Evolutionary conservation across 768 basidiomycete genomes (phyloP).

Genomic region (Leucogyrophana mollusca): DNA sequence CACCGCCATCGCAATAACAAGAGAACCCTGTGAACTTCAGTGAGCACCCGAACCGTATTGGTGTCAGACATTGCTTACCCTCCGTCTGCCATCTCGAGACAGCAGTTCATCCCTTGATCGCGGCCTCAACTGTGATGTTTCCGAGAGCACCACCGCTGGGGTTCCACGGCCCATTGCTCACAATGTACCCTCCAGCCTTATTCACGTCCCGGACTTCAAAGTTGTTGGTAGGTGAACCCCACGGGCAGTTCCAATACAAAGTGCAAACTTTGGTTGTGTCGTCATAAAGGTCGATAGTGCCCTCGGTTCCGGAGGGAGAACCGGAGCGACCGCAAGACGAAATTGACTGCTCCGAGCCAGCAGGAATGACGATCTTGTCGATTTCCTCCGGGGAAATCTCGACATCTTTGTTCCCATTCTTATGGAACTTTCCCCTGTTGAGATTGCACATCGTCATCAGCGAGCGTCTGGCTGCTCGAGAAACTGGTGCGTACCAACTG

Average conservation of each 20-base stretch:
- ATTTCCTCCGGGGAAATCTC: conserved; percentile 5
- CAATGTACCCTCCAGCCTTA: background rate
- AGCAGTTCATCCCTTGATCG: background rate
- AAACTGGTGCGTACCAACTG: too few species aligned
- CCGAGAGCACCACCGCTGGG: background rate
- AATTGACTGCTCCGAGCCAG: background rate
- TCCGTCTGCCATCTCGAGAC: too few species aligned
- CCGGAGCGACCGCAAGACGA: conserved; percentile 5
- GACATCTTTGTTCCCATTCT: background rate
- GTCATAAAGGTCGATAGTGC: conserved; percentile 8
- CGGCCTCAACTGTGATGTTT: background rate
- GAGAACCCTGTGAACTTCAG: too few species aligned
- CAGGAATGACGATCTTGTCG: conserved; percentile 1
- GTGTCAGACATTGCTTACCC: too few species aligned
- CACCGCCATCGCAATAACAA: too few species aligned
- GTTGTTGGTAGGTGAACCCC: conserved; percentile 3
- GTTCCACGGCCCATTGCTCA: background rate
- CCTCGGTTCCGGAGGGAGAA: conserved; percentile 8
- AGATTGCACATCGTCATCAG: background rate
- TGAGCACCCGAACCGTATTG: too few species aligned
- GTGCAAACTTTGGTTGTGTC: conserved; percentile 4
- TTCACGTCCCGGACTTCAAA: conserved; percentile 1
- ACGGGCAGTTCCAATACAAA: conserved; percentile 11
- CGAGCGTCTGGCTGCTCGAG: too few species aligned
- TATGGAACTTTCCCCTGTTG: conserved; percentile 5